Evolutionary conservation across 2,329 filamentous ascomycete genomes (phyloP).

Genomic region (Parasarocladium wereldwijsianum): DNA sequence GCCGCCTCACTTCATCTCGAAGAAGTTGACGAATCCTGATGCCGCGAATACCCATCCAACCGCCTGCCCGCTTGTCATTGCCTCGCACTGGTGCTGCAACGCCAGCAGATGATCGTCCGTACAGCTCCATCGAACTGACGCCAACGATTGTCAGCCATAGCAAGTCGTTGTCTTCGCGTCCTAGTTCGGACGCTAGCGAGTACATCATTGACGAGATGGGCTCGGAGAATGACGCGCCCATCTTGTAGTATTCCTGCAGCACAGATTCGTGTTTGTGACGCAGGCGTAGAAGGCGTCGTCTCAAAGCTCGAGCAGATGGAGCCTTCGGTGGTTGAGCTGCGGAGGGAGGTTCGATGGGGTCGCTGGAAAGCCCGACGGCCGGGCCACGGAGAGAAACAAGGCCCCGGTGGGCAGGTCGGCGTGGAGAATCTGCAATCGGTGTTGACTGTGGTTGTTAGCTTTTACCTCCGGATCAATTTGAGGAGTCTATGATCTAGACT

Average conservation of each 20-base stretch:
- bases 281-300: conserved; percentile 59
- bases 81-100: conserved; percentile 46
- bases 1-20: conserved; percentile 80
- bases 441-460: conserved; percentile 32
- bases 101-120: conserved; percentile 71
- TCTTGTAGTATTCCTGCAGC: conserved; percentile 68
- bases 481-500: too few species aligned
- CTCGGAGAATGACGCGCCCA: conserved; percentile 84
- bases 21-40: conserved; percentile 74
- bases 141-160: conserved; percentile 93
- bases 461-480: too few species aligned
- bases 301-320: conserved; percentile 56
- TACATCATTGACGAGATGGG: conserved; percentile 92
- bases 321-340: conserved; percentile 43
- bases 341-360: conserved; percentile 37
- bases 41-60: conserved; percentile 71
- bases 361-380: conserved; percentile 30
- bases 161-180: conserved; percentile 90
- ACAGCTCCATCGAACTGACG: conserved; percentile 84
- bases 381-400: conserved; percentile 39
- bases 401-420: conserved; percentile 43
- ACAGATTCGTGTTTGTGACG: conserved; percentile 63
- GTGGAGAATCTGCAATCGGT: conserved; percentile 50
- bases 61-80: conserved; percentile 44
- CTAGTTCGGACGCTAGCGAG: conserved; percentile 84